A percentile compares a stretch with the other conserved stretches of the same genome.
phyloP scores from a whole-genome alignment of 78 protist genomes.

The Dictyostelium citrinum region DNA sequence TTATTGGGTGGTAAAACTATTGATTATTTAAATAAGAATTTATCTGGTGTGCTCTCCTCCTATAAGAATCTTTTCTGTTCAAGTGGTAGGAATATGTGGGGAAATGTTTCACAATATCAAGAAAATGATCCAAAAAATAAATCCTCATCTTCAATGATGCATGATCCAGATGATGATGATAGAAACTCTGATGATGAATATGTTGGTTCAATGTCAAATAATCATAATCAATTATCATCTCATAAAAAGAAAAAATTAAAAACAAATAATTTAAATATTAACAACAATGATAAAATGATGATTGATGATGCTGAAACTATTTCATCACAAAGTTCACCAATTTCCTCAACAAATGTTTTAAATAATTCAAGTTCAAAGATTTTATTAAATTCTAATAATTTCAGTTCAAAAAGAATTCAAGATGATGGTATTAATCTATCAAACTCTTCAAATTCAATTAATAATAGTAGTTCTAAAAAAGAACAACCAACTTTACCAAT shows the following conservation, averaged over 20 bases:
- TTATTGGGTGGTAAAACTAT: conserved; percentile 70
- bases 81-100: conserved; percentile 77
- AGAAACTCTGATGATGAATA: conserved; percentile 4
- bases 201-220: background rate
- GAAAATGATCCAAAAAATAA: conserved; percentile 17
- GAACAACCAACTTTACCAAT: background rate
- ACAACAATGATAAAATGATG: background rate
- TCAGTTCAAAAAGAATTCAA: background rate
- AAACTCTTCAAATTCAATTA: background rate
- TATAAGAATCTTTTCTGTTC: conserved; percentile 74
- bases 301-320: conserved; percentile 10
- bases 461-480: background rate
- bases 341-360: background rate
- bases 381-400: background rate
- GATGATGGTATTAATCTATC: background rate
- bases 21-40: conserved; percentile 58
- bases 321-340: background rate
- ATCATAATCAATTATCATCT: background rate
- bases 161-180: background rate
- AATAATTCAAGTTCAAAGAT: background rate
- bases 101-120: conserved; percentile 58
- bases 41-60: conserved; percentile 46
- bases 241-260: conserved; percentile 13
- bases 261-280: background rate
- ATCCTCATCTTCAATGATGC: background rate